Conservation (phyloP, 495 filamentous ascomycete species). For the Neurospora sp. region DNA sequence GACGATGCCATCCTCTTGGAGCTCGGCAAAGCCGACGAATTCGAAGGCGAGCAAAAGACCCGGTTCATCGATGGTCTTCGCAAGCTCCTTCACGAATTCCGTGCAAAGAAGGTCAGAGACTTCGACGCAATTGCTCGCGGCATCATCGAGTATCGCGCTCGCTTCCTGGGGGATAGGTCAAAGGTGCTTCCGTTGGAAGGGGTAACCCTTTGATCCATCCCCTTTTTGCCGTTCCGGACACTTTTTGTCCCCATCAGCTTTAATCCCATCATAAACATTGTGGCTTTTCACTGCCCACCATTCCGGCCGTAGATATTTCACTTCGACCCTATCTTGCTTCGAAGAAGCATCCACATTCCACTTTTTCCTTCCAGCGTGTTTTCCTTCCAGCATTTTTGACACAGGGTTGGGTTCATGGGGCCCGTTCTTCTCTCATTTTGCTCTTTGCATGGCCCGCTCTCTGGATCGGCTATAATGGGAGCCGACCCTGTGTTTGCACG, state of each 20-base stretch:
- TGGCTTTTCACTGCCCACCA: neutral
- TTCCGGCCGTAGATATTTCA: slow-evolving; percentile 13
- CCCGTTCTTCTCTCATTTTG: neutral
- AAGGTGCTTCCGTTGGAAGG: slow-evolving; percentile 37
- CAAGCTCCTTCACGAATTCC: slow-evolving; percentile 64
- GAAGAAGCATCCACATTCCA: neutral
- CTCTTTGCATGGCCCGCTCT: neutral
- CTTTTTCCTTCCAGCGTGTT: slow-evolving; percentile 9
- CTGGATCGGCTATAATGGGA: neutral
- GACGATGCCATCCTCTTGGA: slow-evolving; percentile 82
- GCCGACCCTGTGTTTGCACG: neutral
- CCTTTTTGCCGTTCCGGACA: neutral
- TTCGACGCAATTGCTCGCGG: slow-evolving; percentile 70
- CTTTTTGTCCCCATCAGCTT: neutral
- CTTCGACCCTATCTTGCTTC: slow-evolving; percentile 1
- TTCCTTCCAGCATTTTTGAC: neutral
- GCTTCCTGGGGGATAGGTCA: slow-evolving; percentile 41
- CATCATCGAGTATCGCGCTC: slow-evolving; percentile 70
- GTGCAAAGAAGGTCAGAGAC: slow-evolving; percentile 63
- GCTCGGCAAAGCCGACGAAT: slow-evolving; percentile 66
- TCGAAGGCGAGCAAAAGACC: slow-evolving; percentile 56
- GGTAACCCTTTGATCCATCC: slow-evolving; percentile 20
- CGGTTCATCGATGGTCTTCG: slow-evolving; percentile 68
- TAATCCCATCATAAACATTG: neutral
- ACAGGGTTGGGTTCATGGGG: neutral